Base-by-base conservation (phyloP, 2,329 filamentous ascomycete genomes). In the Fusarium sp. region DNA sequence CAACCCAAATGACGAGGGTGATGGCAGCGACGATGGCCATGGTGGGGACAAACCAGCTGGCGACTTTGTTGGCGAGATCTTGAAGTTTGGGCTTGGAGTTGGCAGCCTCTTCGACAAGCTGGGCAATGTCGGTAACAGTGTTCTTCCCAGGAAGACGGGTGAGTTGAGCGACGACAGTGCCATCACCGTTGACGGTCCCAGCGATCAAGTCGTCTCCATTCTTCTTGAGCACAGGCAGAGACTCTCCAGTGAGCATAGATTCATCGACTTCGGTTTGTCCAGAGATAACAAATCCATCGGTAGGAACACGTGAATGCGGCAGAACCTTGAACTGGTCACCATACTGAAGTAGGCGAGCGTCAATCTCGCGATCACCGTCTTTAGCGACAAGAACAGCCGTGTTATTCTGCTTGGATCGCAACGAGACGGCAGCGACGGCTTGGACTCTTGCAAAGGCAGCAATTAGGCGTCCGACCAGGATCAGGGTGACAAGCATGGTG, bases 221-320 rank as follows among this genome's bases (percentile, higher is more conserved):
- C 18, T 54, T 32, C 48, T 54, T 54, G 48, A 54, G 48, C 6
- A 54, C 48, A 54, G 48, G 48, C 1, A 54, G 27, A 0, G 48
- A 20, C 11, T 54, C 91, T 0, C 91, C 91, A 1, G 91, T 93
- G 13, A 93, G 80, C 88, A 92, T 91, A 0, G 90, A 91, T 77
- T 93, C 92, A 67, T 93, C 88, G 0, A 92, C 85, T 64, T 91
- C 90, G 8, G 86, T 89, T 0, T 81, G 82, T 0, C 91, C 91
- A 16, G 78, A 81, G 0, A 88, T 69, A 3, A 93, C 85, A 0
- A 83, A 82, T 0, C 90, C 91, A 68, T 93, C 92, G 0, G 91
- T 93, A 1, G 87, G 85, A 0, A 93, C 48, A 20, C 81, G 81
- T 0, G 85, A 84, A 8, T 54, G 48, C 0, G 90, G 87, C 0